Base-by-base conservation (phyloP, 1,284 basidiomycete species). In the Pseudozyma tsukubaensis region DNA sequence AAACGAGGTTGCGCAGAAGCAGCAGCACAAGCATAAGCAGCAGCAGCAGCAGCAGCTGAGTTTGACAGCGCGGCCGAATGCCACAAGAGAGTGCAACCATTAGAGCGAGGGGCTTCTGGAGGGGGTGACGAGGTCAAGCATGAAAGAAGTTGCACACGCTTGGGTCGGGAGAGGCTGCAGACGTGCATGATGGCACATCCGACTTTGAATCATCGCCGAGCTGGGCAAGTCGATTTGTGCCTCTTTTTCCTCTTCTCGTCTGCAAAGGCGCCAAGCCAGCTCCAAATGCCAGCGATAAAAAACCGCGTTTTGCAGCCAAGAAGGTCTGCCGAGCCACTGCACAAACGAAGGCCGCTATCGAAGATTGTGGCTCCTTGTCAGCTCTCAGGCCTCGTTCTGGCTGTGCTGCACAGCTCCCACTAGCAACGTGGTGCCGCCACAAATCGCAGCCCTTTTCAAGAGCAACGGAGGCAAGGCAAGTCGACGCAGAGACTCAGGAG, bases 101-200 rank as follows among this genome's bases (percentile, higher is more conserved):
- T 19, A n/a, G 47, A 50, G 49, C 18, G 39, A 2, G 35, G 19
- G 12, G 50, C 50, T 19, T 7, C n/a, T 9, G 16, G 49, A 8
- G 12, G 19, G n/a, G 18, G 18, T 50, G 49, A 24, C 40, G 24
- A 29, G 24, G 6, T 29, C 6, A 29, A 29, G 24, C 24, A 29
- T 29, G 3, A 29, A 29, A 29, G 24, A 29, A 29, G 24, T 29
- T 3, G 24, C 24, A 32, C n/a, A 51, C 32, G 35, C n/a, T 57
- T 34, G 54, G 24, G 19, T 42, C 47, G 45, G 53, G 35, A 39
- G 40, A 49, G 44, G 48, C 50, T 50, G 50, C 50, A 52, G 50
- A 60, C 34, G 44, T 60, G 58, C 58, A 60, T 52, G 19, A 40
- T n/a, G 29, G 50, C 36, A 50, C 57, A 44, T 59, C 21, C 34